Base-by-base conservation (phyloP, 129 eudicot genomes). In the Logfia minima region DNA sequence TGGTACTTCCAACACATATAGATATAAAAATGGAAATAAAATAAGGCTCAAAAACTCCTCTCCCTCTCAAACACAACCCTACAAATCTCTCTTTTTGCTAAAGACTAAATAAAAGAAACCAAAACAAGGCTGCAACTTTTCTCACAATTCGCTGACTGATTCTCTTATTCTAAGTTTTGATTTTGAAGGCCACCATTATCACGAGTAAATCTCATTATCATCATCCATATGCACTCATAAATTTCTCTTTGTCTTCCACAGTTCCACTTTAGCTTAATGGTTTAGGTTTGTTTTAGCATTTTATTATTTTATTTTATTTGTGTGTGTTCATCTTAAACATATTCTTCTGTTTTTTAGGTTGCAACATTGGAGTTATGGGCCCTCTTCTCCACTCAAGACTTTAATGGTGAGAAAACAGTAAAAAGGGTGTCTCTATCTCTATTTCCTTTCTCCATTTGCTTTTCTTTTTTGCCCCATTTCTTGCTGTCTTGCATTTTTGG, bases 361-460 rank as follows among this genome's bases (percentile, higher is more conserved):
- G 77, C 81, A 69, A 82, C 80, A 24, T 77, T 85, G 75, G 77
- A 77, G 71, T 60, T 11, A 83, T 85, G 92, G 94, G 87, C 93
- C 93, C 90, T 80, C 73, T 78, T 80, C 75, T 88, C 90, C 90
- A 85, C 92, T 83, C 79, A 86, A 76, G 71, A 61, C 80, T 77
- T 89, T 77, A 73, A 85, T 82, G 87, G 85, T 83, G 84, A 77
- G 70, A 69, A 52, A 45, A 73, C 83, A 80, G 70, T 80, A 26
- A 61, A 67, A 81, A 41, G 51, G 80, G 66, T 13, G 79, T 78
- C 81, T 70, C 70, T 18, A 59, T 75, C 75, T 65, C 11, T 69
- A 45, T 45, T 45, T 45, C 53, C 53, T 45, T 45, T 45, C 53
- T 48, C 76, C 77, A 51, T 71, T 78, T 75, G 55, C 81, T 83